A percentile compares a stretch with the other conserved stretches of the same genome.
These are phyloP conservation scores for Penicillium lividum DNA, from an alignment of 495 filamentous ascomycete species.

Conservation along the genomic window DNA sequence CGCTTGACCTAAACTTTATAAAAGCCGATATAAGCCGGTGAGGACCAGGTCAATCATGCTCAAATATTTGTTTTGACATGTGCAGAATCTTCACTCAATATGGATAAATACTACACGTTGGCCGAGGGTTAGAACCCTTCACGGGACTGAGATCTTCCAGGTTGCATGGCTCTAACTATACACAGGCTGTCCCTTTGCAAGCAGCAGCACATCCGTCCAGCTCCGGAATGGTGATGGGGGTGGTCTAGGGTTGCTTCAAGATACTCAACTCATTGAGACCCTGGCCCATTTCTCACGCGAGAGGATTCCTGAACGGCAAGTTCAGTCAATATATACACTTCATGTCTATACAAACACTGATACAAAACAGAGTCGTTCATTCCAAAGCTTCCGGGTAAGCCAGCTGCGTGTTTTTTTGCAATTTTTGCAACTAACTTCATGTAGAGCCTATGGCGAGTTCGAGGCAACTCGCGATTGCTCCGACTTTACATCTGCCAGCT, in stretches of 20 bases:
- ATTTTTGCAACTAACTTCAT: background rate
- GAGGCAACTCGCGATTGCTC: background rate
- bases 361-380: background rate
- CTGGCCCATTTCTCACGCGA: constrained; percentile 62
- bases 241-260: constrained; percentile 34
- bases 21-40: background rate
- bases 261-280: constrained; percentile 46
- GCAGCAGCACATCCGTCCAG: constrained; percentile 29
- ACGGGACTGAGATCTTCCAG: background rate
- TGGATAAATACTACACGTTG: background rate
- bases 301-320: constrained; percentile 44
- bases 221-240: constrained; percentile 31
- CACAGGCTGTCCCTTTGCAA: constrained; percentile 27
- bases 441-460: background rate
- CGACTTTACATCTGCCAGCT: constrained; percentile 31
- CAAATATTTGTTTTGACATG: background rate
- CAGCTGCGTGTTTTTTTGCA: background rate
- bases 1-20: no score
- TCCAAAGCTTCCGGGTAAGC: background rate
- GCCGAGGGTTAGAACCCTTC: background rate
- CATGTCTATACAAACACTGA: no score
- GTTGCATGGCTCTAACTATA: no score
- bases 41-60: background rate
- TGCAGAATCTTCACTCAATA: background rate
- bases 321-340: constrained; percentile 2